Base-by-base conservation (phyloP, 108 stramenopile genomes). In the Halocafeteria seosinensis region DNA sequence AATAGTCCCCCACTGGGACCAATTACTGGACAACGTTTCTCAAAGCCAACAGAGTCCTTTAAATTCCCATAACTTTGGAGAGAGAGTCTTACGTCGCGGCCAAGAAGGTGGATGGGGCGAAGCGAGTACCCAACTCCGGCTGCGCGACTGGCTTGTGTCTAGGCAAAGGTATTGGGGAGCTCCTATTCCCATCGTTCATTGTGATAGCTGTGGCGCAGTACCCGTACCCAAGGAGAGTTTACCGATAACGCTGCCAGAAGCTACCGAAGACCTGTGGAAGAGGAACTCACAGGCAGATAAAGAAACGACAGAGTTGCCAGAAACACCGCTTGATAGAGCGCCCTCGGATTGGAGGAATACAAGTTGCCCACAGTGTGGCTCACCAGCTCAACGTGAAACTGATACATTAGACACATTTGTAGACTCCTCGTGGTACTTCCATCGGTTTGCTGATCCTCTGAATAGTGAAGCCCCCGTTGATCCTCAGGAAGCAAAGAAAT, bases 101-200 rank as follows among this genome's bases (percentile, higher is more conserved):
- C 17, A 17, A 17, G 42, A 47, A n/a, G 17, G 42, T n/a, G 42
- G 42, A n/a, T 47, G 42, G 42, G 42, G 17, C 17, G 37, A 5
- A 26, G 33, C 42, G 5, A 64, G 37, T 83, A 85, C 4, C 80
- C 73, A 55, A 8, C 95, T 95, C 86, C 90, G 90, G 73, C 83
- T 97, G 35, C 88, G 91, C 55, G 95, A 97, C 78, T 97, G 95
- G 95, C 87, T 94, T 6, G 94, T 97, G 76, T 88, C 87, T 36
- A 83, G 95, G 30, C 95, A 97, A 74, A 77, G 95, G 33, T 93
- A 91, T 66, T 93, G 94, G 91, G 94, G 91, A 34, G 90, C 94
- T 72, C 96, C 96, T 0, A 94, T 98, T 65, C 96, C 96, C 47
- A 92, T 98, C 8, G 1, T 66, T 23, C 66, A 61, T 31, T 78